These are phyloP conservation scores for Ruellia speciosa DNA, from an alignment of 305 asterid species.

Conservation along the genomic window DNA sequence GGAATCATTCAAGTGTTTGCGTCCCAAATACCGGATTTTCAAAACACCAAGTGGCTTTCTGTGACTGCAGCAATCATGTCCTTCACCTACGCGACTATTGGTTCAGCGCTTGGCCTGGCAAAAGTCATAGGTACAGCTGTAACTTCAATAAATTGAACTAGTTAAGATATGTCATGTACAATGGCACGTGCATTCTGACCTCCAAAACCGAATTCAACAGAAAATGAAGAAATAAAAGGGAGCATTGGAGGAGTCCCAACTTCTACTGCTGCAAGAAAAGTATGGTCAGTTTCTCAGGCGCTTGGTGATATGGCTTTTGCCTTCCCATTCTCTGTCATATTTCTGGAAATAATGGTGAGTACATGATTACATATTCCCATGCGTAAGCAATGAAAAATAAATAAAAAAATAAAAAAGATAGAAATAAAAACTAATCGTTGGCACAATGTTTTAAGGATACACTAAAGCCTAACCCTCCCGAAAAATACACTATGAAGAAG, in stretches of 20 bases:
- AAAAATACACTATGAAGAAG: slow-evolving; percentile 56
- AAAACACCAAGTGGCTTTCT: slow-evolving; percentile 59
- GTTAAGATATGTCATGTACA: neutral
- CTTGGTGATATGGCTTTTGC: slow-evolving; percentile 71
- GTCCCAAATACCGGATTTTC: slow-evolving; percentile 74
- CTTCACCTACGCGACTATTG: slow-evolving; percentile 53
- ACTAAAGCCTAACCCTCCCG: slow-evolving; percentile 51
- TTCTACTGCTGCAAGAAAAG: slow-evolving; percentile 38
- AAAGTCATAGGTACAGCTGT: slow-evolving; percentile 43
- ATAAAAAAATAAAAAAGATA: no score
- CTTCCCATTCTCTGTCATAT: slow-evolving; percentile 58
- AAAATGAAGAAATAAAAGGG: slow-evolving; percentile 70
- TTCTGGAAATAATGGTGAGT: slow-evolving; percentile 64
- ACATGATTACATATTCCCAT: neutral
- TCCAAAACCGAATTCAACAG: slow-evolving; percentile 32
- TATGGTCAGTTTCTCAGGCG: slow-evolving; percentile 60
- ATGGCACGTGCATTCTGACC: slow-evolving; percentile 3
- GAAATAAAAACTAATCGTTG: neutral
- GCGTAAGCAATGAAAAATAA: neutral
- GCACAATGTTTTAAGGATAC: slow-evolving; percentile 42
- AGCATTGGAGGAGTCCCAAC: slow-evolving; percentile 54
- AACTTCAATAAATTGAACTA: neutral
- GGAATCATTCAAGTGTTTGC: slow-evolving; percentile 50
- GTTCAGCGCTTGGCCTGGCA: slow-evolving; percentile 67
- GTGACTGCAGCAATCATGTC: slow-evolving; percentile 65